Conservation (phyloP, 805 yeast genomes). For the Sungouiella thailandica region DNA sequence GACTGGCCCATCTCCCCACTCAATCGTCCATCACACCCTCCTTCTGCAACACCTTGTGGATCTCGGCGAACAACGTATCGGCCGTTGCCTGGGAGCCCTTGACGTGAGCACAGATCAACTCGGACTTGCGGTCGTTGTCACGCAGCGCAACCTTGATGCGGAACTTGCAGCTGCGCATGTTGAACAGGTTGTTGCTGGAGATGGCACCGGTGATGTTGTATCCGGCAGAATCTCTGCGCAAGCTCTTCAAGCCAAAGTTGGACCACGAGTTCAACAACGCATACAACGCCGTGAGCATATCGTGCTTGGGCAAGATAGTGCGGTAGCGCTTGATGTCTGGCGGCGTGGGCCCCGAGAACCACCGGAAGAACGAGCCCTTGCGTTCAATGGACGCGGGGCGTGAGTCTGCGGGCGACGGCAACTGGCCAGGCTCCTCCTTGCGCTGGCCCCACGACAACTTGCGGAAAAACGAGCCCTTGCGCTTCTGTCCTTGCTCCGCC, state of each 20-base stretch:
- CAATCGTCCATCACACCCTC: conserved; percentile 56
- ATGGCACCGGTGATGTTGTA: conserved; percentile 56
- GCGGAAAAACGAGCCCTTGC: conserved; percentile 40
- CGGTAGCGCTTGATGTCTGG: conserved; percentile 30
- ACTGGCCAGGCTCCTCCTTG: conserved; percentile 21
- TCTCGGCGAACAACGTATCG: conserved; percentile 53
- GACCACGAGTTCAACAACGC: conserved; percentile 65
- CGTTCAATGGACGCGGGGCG: conserved; percentile 16
- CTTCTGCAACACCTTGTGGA: conserved; percentile 58
- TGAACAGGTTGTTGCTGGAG: conserved; percentile 55
- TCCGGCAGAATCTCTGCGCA: conserved; percentile 40
- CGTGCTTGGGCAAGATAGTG: conserved; percentile 43
- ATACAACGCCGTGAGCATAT: conserved; percentile 59
- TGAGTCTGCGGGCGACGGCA: conserved; percentile 25
- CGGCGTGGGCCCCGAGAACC: conserved; percentile 27
- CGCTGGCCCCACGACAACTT: conserved; percentile 48
- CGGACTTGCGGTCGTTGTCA: conserved; percentile 42
- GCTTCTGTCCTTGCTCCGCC: conserved; percentile 15
- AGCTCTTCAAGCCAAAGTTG: conserved; percentile 60
- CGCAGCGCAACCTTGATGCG: conserved; percentile 46
- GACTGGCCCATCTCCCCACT: too few species aligned
- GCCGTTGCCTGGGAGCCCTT: conserved; percentile 65
- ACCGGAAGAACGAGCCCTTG: conserved; percentile 22
- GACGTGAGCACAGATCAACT: conserved; percentile 53
- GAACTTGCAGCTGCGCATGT: conserved; percentile 61